A percentile compares a stretch with the other conserved stretches of the same genome.
Evolutionary conservation across 2,329 filamentous ascomycete species (phyloP).

Genomic region (Colletotrichum sojae): DNA sequence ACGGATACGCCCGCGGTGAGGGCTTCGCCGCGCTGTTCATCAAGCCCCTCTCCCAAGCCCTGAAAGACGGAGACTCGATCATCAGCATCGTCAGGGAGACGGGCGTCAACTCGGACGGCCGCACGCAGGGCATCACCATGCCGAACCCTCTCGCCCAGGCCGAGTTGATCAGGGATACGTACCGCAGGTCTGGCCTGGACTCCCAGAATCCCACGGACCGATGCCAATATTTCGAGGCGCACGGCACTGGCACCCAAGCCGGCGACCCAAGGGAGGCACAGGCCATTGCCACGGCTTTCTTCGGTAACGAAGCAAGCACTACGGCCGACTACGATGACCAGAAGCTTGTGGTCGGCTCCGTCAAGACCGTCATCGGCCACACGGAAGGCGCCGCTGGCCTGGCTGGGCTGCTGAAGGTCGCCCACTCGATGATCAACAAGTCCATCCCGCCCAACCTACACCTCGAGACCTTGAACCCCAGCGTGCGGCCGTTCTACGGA

Average conservation of each 20-base stretch:
- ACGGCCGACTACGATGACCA: slow-evolving; percentile 36
- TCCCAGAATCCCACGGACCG: slow-evolving; percentile 47
- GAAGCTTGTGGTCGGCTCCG: slow-evolving; percentile 46
- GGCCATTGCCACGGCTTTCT: slow-evolving; percentile 46
- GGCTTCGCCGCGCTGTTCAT: slow-evolving; percentile 59
- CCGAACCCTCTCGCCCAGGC: slow-evolving; percentile 52
- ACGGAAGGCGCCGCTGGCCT: slow-evolving; percentile 42
- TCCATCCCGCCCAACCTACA: slow-evolving; percentile 42
- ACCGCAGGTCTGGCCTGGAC: slow-evolving; percentile 55
- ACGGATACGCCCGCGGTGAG: slow-evolving; percentile 66
- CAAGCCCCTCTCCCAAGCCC: slow-evolving; percentile 57
- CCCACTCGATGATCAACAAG: slow-evolving; percentile 40
- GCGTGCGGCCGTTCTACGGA: slow-evolving; percentile 42
- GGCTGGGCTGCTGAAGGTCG: slow-evolving; percentile 42
- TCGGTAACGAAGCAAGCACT: slow-evolving; percentile 47
- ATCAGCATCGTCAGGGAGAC: slow-evolving; percentile 55
- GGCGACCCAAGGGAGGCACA: slow-evolving; percentile 47
- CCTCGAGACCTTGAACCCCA: slow-evolving; percentile 40
- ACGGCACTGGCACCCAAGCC: slow-evolving; percentile 57
- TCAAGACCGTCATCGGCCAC: slow-evolving; percentile 45
- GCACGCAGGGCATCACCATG: slow-evolving; percentile 58
- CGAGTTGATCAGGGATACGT: slow-evolving; percentile 55
- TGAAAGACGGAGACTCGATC: slow-evolving; percentile 55
- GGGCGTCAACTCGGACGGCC: slow-evolving; percentile 58
- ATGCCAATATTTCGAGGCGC: slow-evolving; percentile 60